Base-by-base conservation (phyloP, 2,329 filamentous ascomycete genomes). In the Sarocladium strictum region DNA sequence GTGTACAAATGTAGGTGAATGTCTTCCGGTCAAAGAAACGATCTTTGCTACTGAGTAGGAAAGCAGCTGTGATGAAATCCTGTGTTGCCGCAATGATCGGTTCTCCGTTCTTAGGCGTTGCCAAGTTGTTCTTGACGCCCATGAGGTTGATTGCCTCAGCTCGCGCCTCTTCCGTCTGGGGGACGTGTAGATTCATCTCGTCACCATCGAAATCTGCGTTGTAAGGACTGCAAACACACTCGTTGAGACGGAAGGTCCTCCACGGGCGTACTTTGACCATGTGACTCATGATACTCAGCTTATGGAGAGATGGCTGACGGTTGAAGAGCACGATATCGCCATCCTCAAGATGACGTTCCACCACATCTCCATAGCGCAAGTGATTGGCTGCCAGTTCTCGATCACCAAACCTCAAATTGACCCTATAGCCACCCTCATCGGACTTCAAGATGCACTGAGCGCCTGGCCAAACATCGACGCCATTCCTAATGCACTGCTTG, bases 181-280 rank as follows among this genome's bases (percentile, higher is more conserved):
- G 94, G 15, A 99, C 92, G 71, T 99, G 94, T 49, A 99, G 73
- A 63, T 99, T 99, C 94, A 99, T 99, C 70, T 99, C 94, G 63
- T 99, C 94, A 57, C 94, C 94, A 64, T 99, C 94, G 62, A 99
- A 99, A 81, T 99, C 94, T 55, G 94, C 94, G 63, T 99, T 99
- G 77, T 99, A 99, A 3, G 94, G 94, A 58, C 89, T 92, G 72
- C 94, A 99, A 1, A 96, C 94, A 81, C 94, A 99, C 69, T 99
- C 94, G 67, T 99, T 99, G 17, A 99, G 79, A 54, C 94, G 87
- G 68, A 99, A 97, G 0, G 94, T 99, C 69, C 92, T 85, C 86
- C 94, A 96, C 0, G 93, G 94, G 51, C 94, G 84, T 50, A 99
- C 84, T 70, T 97, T 97, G 62, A 87, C 94, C 64, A 88, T 85